Conservation (phyloP, 2,329 filamentous ascomycete genomes). For the Bipolaris sorokiniana region DNA sequence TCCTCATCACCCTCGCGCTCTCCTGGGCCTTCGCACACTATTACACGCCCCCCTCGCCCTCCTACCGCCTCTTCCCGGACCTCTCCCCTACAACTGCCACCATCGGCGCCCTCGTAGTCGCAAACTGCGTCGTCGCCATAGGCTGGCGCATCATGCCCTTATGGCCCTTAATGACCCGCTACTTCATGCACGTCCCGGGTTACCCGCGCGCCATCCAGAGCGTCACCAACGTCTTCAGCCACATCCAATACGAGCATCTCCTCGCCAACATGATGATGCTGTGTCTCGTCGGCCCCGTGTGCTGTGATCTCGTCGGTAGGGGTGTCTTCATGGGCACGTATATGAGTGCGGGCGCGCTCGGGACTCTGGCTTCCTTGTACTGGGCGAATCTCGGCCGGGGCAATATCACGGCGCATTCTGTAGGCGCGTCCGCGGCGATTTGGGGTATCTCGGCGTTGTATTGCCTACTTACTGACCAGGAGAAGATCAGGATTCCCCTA, state of each 20-base stretch:
- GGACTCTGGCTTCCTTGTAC: conserved; percentile 38
- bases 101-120: conserved; percentile 64
- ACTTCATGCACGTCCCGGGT: conserved; percentile 54
- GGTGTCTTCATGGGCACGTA: conserved; percentile 47
- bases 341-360: conserved; percentile 42
- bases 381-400: conserved; percentile 44
- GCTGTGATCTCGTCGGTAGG: conserved; percentile 45
- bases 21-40: conserved; percentile 38
- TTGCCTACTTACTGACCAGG: conserved; percentile 40
- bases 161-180: conserved; percentile 71
- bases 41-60: conserved; percentile 40
- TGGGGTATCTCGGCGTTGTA: conserved; percentile 43
- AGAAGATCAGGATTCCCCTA: conserved; percentile 41
- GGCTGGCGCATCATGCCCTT: conserved; percentile 69
- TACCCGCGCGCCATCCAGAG: conserved; percentile 68
- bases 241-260: conserved; percentile 65
- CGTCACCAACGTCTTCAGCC: conserved; percentile 71
- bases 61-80: conserved; percentile 43
- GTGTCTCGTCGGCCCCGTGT: conserved; percentile 66
- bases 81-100: conserved; percentile 51
- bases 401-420: conserved; percentile 34
- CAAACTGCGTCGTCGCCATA: conserved; percentile 64
- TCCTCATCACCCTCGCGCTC: conserved; percentile 34
- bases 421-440: conserved; percentile 45
- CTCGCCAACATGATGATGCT: conserved; percentile 69